phyloP scores from a whole-genome alignment of 352 stramenopile genomes.

The Phytophthora tentaculata region DNA sequence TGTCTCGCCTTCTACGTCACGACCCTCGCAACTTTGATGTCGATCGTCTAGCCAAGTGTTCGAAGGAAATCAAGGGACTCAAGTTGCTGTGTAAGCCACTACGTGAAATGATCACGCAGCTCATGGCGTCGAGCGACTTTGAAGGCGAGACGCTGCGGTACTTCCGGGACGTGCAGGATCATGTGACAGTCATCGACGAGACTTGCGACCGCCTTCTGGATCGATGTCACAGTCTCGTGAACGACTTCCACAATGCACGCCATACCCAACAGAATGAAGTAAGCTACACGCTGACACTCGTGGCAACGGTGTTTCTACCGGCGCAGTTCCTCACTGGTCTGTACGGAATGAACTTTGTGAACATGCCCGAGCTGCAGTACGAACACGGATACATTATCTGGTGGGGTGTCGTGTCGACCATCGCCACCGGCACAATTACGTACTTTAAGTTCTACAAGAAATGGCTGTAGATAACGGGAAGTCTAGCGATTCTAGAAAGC shows the following conservation, averaged over 20 bases:
- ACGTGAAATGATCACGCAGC: slow-evolving; percentile 73
- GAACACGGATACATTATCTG: slow-evolving; percentile 83
- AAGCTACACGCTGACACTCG: slow-evolving; percentile 82
- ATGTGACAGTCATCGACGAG: slow-evolving; percentile 81
- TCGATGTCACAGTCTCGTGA: slow-evolving; percentile 63
- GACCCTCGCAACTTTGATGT: slow-evolving; percentile 67
- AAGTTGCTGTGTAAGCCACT: slow-evolving; percentile 78
- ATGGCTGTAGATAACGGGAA: slow-evolving; percentile 52
- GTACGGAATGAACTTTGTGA: slow-evolving; percentile 91
- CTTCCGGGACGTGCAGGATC: slow-evolving; percentile 87
- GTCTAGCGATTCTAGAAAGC: no score
- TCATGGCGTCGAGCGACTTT: slow-evolving; percentile 76
- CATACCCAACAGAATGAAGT: slow-evolving; percentile 73
- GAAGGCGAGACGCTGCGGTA: slow-evolving; percentile 76
- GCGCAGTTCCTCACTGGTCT: slow-evolving; percentile 89
- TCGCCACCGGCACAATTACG: slow-evolving; percentile 48
- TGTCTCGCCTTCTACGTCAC: slow-evolving; percentile 66
- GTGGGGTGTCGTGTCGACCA: slow-evolving; percentile 66
- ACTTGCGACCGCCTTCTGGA: slow-evolving; percentile 84
- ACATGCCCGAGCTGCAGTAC: slow-evolving; percentile 86
- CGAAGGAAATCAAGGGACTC: slow-evolving; percentile 80
- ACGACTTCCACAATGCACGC: slow-evolving; percentile 76
- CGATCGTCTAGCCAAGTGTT: slow-evolving; percentile 56
- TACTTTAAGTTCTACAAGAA: slow-evolving; percentile 84
- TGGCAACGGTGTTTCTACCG: slow-evolving; percentile 83